Conservation (phyloP, 1,284 basidiomycete species). For the Sparassis latifolia region DNA sequence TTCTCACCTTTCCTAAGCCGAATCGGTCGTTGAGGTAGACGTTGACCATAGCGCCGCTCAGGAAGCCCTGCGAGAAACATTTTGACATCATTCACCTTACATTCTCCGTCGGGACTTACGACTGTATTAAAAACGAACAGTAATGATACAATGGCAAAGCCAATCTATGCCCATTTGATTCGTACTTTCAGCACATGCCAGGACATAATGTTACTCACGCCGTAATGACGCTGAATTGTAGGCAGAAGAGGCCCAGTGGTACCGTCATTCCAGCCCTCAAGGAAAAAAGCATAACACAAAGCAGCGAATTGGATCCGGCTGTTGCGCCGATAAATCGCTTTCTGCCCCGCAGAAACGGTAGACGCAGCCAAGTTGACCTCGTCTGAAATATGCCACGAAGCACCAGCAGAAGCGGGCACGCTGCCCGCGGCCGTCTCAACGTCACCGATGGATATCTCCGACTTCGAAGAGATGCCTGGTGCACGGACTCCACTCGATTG, state of each 20-base stretch:
- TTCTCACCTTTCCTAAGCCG: constrained; percentile 47
- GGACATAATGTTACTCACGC: constrained; percentile 23
- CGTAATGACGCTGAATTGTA: constrained; percentile 46
- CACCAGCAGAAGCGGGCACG: background rate
- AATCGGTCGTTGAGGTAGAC: constrained; percentile 43
- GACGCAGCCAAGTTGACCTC: background rate
- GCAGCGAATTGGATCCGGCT: constrained; percentile 30
- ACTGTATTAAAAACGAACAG: constrained; percentile 51
- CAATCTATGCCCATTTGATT: constrained; percentile 24
- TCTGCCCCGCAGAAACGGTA: constrained; percentile 6
- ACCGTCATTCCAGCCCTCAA: constrained; percentile 58
- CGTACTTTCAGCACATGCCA: background rate
- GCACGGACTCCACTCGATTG: background rate
- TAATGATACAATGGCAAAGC: constrained; percentile 41
- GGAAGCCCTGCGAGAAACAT: constrained; percentile 33
- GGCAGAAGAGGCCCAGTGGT: constrained; percentile 55
- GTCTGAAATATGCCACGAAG: background rate
- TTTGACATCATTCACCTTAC: background rate
- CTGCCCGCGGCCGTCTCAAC: background rate
- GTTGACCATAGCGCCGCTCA: constrained; percentile 40
- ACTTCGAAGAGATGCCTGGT: background rate
- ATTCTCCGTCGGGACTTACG: constrained; percentile 27
- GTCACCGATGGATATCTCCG: background rate
- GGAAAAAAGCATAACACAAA: constrained; percentile 35
- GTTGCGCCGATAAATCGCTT: constrained; percentile 6